A percentile compares a stretch with the other conserved stretches of the same genome.
phyloP scores from a whole-genome alignment of 2,329 filamentous ascomycete species.

The Colletotrichum sp. region DNA sequence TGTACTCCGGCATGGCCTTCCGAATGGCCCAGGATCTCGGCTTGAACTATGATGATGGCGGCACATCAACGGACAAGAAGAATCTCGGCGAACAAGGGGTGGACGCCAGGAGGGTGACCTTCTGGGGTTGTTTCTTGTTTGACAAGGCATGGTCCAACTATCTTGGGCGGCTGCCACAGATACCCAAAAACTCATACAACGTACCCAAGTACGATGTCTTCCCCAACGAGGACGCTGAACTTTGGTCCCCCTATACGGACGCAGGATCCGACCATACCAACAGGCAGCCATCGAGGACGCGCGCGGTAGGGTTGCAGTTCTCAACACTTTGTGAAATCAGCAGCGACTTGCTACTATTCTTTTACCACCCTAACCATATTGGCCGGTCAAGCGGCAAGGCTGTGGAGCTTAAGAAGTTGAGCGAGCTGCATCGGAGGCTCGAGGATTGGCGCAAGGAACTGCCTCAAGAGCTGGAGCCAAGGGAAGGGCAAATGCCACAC shows the following conservation, averaged over 20 bases:
- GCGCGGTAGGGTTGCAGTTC: slow-evolving; percentile 82
- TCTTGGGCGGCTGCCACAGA: slow-evolving; percentile 85
- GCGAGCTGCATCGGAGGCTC: slow-evolving; percentile 86
- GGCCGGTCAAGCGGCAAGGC: slow-evolving; percentile 74
- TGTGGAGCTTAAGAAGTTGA: slow-evolving; percentile 88
- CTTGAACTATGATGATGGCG: slow-evolving; percentile 81
- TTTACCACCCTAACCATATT: slow-evolving; percentile 82
- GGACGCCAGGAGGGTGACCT: slow-evolving; percentile 88
- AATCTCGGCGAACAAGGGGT: slow-evolving; percentile 80
- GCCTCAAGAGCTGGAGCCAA: slow-evolving; percentile 86
- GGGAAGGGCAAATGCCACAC: slow-evolving; percentile 86
- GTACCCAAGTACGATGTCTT: slow-evolving; percentile 92
- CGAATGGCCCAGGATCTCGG: slow-evolving; percentile 96
- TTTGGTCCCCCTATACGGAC: slow-evolving; percentile 91
- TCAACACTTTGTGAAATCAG: slow-evolving; percentile 90
- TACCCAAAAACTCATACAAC: slow-evolving; percentile 79
- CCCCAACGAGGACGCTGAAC: slow-evolving; percentile 82
- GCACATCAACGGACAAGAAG: slow-evolving; percentile 62
- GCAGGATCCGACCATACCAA: slow-evolving; percentile 74
- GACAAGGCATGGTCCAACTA: slow-evolving; percentile 99
- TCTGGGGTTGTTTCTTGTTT: slow-evolving; percentile 98
- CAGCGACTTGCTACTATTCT: slow-evolving; percentile 85
- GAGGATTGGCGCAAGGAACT: slow-evolving; percentile 88
- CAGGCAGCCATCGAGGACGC: slow-evolving; percentile 81
- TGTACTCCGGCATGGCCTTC: slow-evolving; percentile 98